Evolutionary conservation across 768 basidiomycete species (phyloP), one percentile per base, ranked within the genome.

Genomic region (Pholiota molesta): DNA sequence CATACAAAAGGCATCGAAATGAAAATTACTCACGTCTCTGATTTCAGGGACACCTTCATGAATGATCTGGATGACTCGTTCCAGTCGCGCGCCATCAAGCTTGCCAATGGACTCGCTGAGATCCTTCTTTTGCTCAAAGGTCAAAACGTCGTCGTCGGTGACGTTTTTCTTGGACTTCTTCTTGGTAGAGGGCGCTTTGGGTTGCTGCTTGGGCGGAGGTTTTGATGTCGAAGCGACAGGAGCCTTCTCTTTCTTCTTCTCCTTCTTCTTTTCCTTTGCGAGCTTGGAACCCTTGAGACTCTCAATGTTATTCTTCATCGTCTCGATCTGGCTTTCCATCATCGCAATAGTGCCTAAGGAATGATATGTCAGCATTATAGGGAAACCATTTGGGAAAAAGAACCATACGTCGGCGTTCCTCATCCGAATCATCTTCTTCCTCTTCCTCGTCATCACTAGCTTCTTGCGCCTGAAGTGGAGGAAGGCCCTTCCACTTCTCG

Each of bases 51-150:
- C 91, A 21, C 92, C 94, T 72, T 94, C 91, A 69, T 97, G 92
- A 62, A 99, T 98, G 72, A 98, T 95, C 69, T 92, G 86, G 69
- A 99, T 95, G 57, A 97, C 97, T 71, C 87, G 88, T 75, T 94
- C 91, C 63, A 99, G 78, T 72, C 91, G 91, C 55, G 82, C 73
- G 21, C 89, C 95, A 66, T 97, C 94, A 26, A 97, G 86, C 69
- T 85, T 85, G 62, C 84, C 83, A 66, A 99, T 99, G 55, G 95
- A 92, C 75, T 98, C 95, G 70, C 95, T 97, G 59, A 99, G 80
- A 72, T 98, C 95, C 77, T 97, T 95, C 89, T 99, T 99, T 81
- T 99, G 97, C 66, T 95, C 94, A 73, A 97, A 93, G 55, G 93
- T 91, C 39, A 98, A 82, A 52, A 90, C 87, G 60, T 95, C 92